phyloP scores from a whole-genome alignment of 176 grass and related monocot species.

The Carex pumila region DNA sequence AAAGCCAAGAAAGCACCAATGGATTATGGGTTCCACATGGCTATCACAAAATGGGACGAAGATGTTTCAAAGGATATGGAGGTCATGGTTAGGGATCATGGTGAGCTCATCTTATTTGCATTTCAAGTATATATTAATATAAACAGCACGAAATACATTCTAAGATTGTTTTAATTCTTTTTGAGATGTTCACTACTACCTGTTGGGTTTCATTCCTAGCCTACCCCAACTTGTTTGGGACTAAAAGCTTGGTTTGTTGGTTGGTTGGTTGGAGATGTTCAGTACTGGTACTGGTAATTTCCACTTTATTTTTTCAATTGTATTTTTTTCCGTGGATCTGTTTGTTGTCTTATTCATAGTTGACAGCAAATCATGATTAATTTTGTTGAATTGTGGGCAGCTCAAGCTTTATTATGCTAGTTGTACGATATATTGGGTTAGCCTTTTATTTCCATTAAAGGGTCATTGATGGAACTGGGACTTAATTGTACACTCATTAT shows the following conservation, averaged over 20 bases:
- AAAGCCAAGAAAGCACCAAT: slow-evolving; percentile 76
- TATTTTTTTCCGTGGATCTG: background rate
- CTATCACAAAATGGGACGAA: slow-evolving; percentile 93
- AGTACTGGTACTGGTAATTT: background rate
- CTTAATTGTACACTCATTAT: background rate
- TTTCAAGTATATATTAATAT: background rate
- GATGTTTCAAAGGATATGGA: slow-evolving; percentile 94
- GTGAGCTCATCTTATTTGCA: slow-evolving; percentile 31
- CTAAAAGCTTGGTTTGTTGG: no score
- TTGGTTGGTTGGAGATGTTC: background rate
- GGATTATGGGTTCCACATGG: slow-evolving; percentile 99
- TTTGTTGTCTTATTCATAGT: background rate
- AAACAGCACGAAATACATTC: background rate
- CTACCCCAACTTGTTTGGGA: no score
- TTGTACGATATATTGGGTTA: background rate
- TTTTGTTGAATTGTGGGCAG: background rate
- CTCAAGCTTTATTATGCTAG: background rate
- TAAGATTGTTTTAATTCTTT: background rate
- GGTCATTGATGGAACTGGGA: background rate
- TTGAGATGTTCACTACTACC: background rate
- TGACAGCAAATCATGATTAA: background rate
- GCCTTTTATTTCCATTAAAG: background rate
- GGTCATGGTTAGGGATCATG: slow-evolving; percentile 87
- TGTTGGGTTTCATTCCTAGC: no score
- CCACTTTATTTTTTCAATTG: background rate